A percentile compares a stretch with the other conserved stretches of the same genome.
phyloP scores from a whole-genome alignment of 2,329 filamentous ascomycete species.

The Colletotrichum sojae region DNA sequence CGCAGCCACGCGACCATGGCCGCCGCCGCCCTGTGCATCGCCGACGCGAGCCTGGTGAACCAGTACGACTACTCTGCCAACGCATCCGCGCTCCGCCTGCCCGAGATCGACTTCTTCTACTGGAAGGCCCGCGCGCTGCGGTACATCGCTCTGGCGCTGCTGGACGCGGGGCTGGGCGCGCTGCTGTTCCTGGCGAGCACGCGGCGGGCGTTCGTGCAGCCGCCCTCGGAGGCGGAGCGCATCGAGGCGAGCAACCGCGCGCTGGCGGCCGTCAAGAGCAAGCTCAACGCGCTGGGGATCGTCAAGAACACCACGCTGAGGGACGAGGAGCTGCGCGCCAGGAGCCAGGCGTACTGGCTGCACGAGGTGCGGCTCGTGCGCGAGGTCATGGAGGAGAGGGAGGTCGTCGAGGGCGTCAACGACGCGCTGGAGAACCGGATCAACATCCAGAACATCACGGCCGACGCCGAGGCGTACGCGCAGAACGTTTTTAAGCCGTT shows the following conservation, averaged over 20 bases:
- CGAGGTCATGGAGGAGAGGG: conserved; percentile 83
- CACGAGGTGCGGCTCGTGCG: conserved; percentile 81
- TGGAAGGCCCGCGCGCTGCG: conserved; percentile 78
- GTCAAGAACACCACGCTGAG: conserved; percentile 84
- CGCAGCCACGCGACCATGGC: conserved; percentile 77
- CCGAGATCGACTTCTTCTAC: conserved; percentile 78
- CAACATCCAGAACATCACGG: conserved; percentile 72
- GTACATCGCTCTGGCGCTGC: conserved; percentile 71
- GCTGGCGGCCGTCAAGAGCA: conserved; percentile 73
- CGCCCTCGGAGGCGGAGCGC: conserved; percentile 74
- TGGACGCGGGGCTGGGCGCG: conserved; percentile 75
- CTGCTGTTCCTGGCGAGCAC: conserved; percentile 84
- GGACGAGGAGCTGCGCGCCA: conserved; percentile 78
- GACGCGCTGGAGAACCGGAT: conserved; percentile 75
- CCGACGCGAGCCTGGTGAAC: conserved; percentile 77
- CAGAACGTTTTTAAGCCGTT: conserved; percentile 56
- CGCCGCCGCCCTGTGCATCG: conserved; percentile 68
- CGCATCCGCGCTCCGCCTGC: conserved; percentile 70
- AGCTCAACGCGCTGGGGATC: conserved; percentile 80
- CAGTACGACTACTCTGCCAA: conserved; percentile 78
- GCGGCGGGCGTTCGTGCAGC: conserved; percentile 80
- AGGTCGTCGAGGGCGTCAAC: conserved; percentile 80
- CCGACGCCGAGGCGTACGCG: conserved; percentile 75
- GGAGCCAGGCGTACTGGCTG: conserved; percentile 82
- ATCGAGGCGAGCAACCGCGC: conserved; percentile 71